These are phyloP conservation scores for Phoenix dactylifera DNA, from an alignment of 176 grass and related monocot genomes.

Conservation along the genomic window DNA sequence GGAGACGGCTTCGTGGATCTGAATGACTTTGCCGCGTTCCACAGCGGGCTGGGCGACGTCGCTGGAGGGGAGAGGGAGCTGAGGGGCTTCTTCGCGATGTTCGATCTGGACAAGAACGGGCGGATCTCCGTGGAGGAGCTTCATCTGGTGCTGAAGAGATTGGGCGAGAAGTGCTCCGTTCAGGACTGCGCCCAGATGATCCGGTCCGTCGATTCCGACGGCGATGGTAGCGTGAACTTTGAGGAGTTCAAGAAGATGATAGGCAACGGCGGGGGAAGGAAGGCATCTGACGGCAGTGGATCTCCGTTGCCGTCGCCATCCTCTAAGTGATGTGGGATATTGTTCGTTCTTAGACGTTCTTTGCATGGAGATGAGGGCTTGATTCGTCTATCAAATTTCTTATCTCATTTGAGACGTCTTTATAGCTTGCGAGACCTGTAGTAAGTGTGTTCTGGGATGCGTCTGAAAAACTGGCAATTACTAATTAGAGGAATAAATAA, in stretches of 20 bases:
- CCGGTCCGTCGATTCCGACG: conserved; percentile 42
- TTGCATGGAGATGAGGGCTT: too few relatives aligned
- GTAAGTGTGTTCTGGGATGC: too few relatives aligned
- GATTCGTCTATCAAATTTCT: too few relatives aligned
- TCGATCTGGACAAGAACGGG: conserved; percentile 48
- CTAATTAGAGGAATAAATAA: too few relatives aligned
- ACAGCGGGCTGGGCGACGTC: neutral
- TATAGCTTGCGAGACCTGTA: too few relatives aligned
- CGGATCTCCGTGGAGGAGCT: conserved; percentile 47
- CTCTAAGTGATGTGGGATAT: too few relatives aligned
- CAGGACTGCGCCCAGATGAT: conserved; percentile 57
- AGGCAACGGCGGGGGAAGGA: neutral
- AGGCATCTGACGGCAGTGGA: too few relatives aligned
- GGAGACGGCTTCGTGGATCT: conserved; percentile 63
- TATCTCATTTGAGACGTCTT: too few relatives aligned
- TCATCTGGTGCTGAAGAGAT: conserved; percentile 37
- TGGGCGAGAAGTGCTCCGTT: conserved; percentile 60
- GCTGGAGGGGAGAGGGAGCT: conserved; percentile 28
- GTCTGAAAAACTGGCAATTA: too few relatives aligned
- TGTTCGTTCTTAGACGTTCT: too few relatives aligned
- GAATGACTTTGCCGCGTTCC: conserved; percentile 46
- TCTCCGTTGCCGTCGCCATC: too few relatives aligned
- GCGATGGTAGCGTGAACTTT: conserved; percentile 47
- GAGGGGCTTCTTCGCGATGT: conserved; percentile 43
- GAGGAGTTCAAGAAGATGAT: conserved; percentile 71